phyloP scores from a whole-genome alignment of 495 filamentous ascomycete species.

The Penicillium macrosclerotiorum region DNA sequence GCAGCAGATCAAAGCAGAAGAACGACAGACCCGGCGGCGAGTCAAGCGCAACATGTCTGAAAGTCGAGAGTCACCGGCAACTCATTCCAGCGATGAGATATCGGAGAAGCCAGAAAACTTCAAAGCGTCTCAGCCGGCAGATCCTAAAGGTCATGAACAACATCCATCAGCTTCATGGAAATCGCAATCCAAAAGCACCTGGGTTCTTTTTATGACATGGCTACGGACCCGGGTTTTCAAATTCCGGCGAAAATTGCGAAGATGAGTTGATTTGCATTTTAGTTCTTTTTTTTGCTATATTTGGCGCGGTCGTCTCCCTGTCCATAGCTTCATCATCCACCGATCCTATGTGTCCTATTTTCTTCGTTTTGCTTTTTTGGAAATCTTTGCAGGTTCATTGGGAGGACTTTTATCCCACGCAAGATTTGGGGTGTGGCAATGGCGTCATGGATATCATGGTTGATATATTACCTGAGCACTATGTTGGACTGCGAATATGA shows the following conservation, averaged over 20 bases:
- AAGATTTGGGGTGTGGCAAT: not conserved
- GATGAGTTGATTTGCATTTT: conserved; percentile 17
- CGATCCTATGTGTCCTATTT: no score
- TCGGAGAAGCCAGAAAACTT: conserved; percentile 14
- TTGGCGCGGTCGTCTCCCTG: not conserved
- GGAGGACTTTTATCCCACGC: conserved; percentile 1
- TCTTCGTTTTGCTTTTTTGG: conserved; percentile 3
- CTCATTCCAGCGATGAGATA: conserved; percentile 9
- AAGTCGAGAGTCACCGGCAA: conserved; percentile 9
- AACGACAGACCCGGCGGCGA: conserved; percentile 37
- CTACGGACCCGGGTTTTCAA: conserved; percentile 47
- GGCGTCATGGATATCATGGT: conserved; percentile 4
- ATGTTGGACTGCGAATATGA: not conserved
- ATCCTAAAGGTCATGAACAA: not conserved
- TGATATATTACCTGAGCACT: not conserved
- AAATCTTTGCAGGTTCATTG: conserved; percentile 9
- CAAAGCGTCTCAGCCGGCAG: not conserved
- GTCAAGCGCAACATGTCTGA: conserved; percentile 27
- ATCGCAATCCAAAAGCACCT: conserved; percentile 42
- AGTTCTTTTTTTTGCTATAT: conserved; percentile 3
- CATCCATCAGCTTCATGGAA: conserved; percentile 28
- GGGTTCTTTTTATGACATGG: conserved; percentile 50
- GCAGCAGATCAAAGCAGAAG: conserved; percentile 51
- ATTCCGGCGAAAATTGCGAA: conserved; percentile 39
- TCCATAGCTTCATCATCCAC: conserved; percentile 7